Evolutionary conservation across 805 yeast species (phyloP).

Genomic region (Pichia scutulata): DNA sequence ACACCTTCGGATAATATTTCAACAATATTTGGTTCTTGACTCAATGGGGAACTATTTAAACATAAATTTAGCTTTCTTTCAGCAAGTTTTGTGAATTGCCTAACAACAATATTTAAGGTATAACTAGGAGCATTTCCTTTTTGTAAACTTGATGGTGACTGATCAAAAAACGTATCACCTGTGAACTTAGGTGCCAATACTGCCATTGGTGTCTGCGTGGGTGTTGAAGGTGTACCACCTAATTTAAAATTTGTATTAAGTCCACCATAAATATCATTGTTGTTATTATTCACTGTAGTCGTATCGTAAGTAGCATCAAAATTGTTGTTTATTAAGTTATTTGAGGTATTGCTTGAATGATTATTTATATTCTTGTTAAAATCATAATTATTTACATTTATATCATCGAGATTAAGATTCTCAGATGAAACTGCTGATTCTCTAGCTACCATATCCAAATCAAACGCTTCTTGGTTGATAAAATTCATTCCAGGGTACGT

Average conservation of each 20-base stretch:
- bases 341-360: too few species aligned
- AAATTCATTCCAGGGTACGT: not conserved
- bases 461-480: not conserved
- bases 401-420: not conserved
- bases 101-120: constrained; percentile 87
- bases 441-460: not conserved
- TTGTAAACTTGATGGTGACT: constrained; percentile 28
- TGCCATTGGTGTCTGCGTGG: constrained; percentile 9
- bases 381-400: too few species aligned
- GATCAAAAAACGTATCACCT: constrained; percentile 1
- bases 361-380: not conserved
- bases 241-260: constrained; percentile 22
- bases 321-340: too few species aligned
- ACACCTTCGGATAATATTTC: constrained; percentile 77
- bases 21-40: constrained; percentile 70
- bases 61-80: constrained; percentile 79
- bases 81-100: constrained; percentile 91
- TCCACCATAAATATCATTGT: constrained; percentile 17
- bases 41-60: constrained; percentile 52
- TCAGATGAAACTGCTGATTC: not conserved
- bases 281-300: not conserved
- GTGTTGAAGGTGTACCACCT: constrained; percentile 14
- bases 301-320: not conserved
- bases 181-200: constrained; percentile 7
- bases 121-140: constrained; percentile 69